phyloP scores from a whole-genome alignment of 352 stramenopile genomes.

The Phytophthora crassamura region DNA sequence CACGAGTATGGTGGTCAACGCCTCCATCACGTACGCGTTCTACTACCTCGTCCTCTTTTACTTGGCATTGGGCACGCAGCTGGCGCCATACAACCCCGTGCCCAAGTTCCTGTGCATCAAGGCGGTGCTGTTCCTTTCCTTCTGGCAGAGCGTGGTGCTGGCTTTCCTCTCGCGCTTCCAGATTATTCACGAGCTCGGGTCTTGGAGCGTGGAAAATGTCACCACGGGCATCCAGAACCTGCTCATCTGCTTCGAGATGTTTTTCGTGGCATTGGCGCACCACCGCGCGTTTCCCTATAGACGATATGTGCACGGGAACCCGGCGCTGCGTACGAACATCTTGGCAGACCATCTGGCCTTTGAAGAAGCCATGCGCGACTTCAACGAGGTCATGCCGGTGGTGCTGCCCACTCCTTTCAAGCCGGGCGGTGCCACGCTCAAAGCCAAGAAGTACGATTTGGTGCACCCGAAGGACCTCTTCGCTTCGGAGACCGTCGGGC shows the following conservation, averaged over 20 bases:
- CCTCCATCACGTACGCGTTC: slow-evolving; percentile 97
- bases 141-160: slow-evolving; percentile 97
- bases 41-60: slow-evolving; percentile 98
- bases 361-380: slow-evolving; percentile 94
- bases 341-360: slow-evolving; percentile 95
- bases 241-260: slow-evolving; percentile 99
- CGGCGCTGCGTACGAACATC: slow-evolving; percentile 69
- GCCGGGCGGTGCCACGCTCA: slow-evolving; percentile 64
- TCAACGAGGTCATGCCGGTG: slow-evolving; percentile 92
- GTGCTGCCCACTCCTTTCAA: slow-evolving; percentile 85
- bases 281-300: slow-evolving; percentile 96
- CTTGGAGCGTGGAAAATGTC: slow-evolving; percentile 95
- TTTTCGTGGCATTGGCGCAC: slow-evolving; percentile 96
- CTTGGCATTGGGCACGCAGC: slow-evolving; percentile 88
- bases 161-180: slow-evolving; percentile 90
- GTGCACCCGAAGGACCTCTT: slow-evolving; percentile 53
- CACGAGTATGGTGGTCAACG: slow-evolving; percentile 94
- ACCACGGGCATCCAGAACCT: slow-evolving; percentile 98
- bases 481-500: slow-evolving; percentile 45
- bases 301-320: slow-evolving; percentile 69
- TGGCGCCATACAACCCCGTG: slow-evolving; percentile 95
- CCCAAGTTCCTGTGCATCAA: slow-evolving; percentile 99
- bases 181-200: slow-evolving; percentile 92
- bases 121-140: slow-evolving; percentile 98
- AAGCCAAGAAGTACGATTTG: slow-evolving; percentile 53